Evolutionary conservation across 139 green algal genomes (phyloP).

Genomic region (Chlorella sorokiniana): DNA sequence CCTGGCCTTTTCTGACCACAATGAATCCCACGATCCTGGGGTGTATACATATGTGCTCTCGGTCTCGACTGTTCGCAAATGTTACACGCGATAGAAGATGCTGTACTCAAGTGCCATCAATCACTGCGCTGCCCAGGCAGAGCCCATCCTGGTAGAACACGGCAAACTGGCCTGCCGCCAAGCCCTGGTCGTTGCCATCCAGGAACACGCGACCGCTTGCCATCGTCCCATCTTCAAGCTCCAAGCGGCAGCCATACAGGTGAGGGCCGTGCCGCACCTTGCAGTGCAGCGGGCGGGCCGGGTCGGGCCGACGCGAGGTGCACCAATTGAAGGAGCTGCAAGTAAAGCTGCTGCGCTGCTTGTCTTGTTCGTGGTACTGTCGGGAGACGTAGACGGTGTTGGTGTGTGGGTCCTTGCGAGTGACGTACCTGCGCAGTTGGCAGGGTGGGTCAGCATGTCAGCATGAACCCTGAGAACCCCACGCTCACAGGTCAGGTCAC

Average conservation of each 20-base stretch:
- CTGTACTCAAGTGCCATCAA: too few species aligned
- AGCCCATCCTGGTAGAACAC: conserved; percentile 89
- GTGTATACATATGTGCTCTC: too few species aligned
- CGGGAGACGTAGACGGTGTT: conserved; percentile 91
- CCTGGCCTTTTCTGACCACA: too few species aligned
- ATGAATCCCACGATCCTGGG: too few species aligned
- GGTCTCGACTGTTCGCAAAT: too few species aligned
- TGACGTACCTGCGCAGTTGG: conserved; percentile 84
- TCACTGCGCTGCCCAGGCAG: conserved; percentile 82
- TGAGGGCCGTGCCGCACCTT: conserved; percentile 81
- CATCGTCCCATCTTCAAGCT: neutral
- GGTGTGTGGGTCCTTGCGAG: conserved; percentile 77
- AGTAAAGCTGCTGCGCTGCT: conserved; percentile 60
- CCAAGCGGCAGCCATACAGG: conserved; percentile 65
- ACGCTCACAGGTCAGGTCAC: too few species aligned
- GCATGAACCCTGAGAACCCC: neutral
- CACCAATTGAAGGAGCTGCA: conserved; percentile 76
- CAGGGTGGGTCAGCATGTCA: neutral
- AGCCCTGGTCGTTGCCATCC: conserved; percentile 86
- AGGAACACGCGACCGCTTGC: conserved; percentile 55
- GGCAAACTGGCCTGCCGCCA: conserved; percentile 93
- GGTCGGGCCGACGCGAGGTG: conserved; percentile 13
- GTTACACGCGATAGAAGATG: too few species aligned
- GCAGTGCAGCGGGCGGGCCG: conserved; percentile 25
- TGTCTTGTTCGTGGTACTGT: conserved; percentile 62